Conservation (phyloP, 2,329 filamentous ascomycete genomes). For the Talaromyces rugulosus region DNA sequence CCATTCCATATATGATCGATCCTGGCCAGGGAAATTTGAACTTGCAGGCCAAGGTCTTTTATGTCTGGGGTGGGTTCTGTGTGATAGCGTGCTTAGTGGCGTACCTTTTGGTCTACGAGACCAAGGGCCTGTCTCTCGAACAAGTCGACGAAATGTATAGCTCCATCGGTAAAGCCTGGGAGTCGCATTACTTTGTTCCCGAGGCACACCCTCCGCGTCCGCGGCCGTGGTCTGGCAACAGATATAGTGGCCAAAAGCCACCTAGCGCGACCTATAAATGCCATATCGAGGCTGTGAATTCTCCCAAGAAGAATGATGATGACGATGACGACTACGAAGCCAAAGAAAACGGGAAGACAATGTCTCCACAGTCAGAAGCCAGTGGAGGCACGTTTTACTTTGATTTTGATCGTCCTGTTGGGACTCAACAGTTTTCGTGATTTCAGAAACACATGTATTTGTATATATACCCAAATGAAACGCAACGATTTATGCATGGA, state of each 20-base stretch:
- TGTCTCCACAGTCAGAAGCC: background rate
- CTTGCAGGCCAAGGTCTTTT: slow-evolving; percentile 57
- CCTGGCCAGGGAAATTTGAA: slow-evolving; percentile 63
- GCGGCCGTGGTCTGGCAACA: background rate
- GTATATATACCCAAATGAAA: background rate
- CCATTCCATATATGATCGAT: slow-evolving; percentile 75
- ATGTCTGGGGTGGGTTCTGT: slow-evolving; percentile 57
- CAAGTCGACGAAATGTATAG: slow-evolving; percentile 76
- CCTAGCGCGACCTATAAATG: background rate
- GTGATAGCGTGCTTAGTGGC: slow-evolving; percentile 47
- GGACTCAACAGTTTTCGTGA: background rate
- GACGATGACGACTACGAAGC: background rate
- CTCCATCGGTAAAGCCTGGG: slow-evolving; percentile 57
- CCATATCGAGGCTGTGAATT: slow-evolving; percentile 1
- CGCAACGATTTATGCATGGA: background rate
- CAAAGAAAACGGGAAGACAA: background rate
- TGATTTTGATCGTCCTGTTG: background rate
- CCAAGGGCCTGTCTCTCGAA: slow-evolving; percentile 77
- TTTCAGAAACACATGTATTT: background rate
- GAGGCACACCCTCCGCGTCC: background rate
- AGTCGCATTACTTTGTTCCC: slow-evolving; percentile 47
- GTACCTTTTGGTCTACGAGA: slow-evolving; percentile 80
- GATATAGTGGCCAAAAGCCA: background rate
- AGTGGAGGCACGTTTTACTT: background rate
- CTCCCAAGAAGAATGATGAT: background rate